Evolutionary conservation across 1,139 yeast genomes (phyloP).

Genomic region (Arxiozyma slooffiae): DNA sequence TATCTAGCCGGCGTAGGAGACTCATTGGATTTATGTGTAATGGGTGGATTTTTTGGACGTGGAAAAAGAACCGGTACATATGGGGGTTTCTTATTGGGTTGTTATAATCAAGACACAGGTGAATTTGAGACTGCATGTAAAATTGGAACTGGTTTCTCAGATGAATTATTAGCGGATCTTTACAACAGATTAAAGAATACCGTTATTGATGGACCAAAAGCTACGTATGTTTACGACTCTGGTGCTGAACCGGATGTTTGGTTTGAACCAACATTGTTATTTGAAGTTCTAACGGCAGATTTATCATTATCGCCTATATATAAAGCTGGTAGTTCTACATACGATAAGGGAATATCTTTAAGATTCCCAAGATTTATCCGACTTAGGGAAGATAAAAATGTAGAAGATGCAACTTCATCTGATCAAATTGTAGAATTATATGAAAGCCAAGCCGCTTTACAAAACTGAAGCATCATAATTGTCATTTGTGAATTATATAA

Average conservation of each 20-base stretch:
- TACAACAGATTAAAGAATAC: slow-evolving; percentile 57
- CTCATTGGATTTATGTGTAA: slow-evolving; percentile 82
- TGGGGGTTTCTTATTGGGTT: slow-evolving; percentile 88
- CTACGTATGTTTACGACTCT: slow-evolving; percentile 62
- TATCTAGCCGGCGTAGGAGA: slow-evolving; percentile 92
- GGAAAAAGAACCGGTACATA: slow-evolving; percentile 93
- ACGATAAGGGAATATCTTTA: slow-evolving; percentile 81
- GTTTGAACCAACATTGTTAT: slow-evolving; percentile 82
- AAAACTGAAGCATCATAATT: slow-evolving; percentile 1
- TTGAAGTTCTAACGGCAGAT: slow-evolving; percentile 93
- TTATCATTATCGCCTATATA: slow-evolving; percentile 85
- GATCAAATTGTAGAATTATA: slow-evolving; percentile 88
- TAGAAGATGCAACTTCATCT: slow-evolving; percentile 84
- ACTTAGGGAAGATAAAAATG: slow-evolving; percentile 75
- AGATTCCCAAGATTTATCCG: slow-evolving; percentile 86
- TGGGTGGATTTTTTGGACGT: slow-evolving; percentile 88
- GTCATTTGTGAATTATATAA: background rate
- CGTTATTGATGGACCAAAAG: slow-evolving; percentile 56
- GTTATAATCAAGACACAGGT: slow-evolving; percentile 81
- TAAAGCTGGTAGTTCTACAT: slow-evolving; percentile 70
- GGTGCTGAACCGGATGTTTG: slow-evolving; percentile 83
- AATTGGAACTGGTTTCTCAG: slow-evolving; percentile 95
- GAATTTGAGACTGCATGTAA: slow-evolving; percentile 93
- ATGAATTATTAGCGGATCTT: slow-evolving; percentile 59
- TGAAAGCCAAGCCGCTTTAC: slow-evolving; percentile 51